phyloP scores from a whole-genome alignment of 257 asterid genomes.

The Penstemon davidsonii region DNA sequence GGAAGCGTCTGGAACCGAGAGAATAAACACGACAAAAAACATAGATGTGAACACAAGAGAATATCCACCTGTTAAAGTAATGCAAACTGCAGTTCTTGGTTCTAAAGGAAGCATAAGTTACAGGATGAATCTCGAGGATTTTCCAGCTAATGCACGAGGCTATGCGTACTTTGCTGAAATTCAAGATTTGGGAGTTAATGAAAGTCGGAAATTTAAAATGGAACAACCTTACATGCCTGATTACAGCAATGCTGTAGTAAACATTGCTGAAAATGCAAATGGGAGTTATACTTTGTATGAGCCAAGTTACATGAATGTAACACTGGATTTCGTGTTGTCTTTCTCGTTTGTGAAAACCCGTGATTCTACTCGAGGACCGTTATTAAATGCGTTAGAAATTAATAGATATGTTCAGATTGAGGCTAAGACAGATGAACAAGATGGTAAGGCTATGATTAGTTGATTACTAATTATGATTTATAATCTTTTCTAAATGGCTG shows the following conservation, averaged over 20 bases:
- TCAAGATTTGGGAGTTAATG: slow-evolving; percentile 60
- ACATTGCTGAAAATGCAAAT: slow-evolving; percentile 90
- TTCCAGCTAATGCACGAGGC: slow-evolving; percentile 90
- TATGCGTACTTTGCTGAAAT: slow-evolving; percentile 94
- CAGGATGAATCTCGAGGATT: slow-evolving; percentile 85
- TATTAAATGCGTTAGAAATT: slow-evolving; percentile 83
- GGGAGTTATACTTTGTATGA: slow-evolving; percentile 88
- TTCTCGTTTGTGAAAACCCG: slow-evolving; percentile 70
- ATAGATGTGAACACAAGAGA: slow-evolving; percentile 76
- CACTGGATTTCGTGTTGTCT: slow-evolving; percentile 74
- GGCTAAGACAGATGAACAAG: slow-evolving; percentile 67
- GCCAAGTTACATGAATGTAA: slow-evolving; percentile 93
- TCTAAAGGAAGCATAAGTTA: slow-evolving; percentile 70
- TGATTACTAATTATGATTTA: neutral
- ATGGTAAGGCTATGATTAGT: slow-evolving; percentile 49
- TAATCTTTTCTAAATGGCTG: slow-evolving; percentile 14
- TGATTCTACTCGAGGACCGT: slow-evolving; percentile 83
- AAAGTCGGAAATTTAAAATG: slow-evolving; percentile 80
- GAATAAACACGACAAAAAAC: slow-evolving; percentile 61
- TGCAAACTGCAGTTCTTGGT: slow-evolving; percentile 96
- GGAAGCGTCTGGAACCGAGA: slow-evolving; percentile 85
- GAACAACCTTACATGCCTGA: slow-evolving; percentile 74
- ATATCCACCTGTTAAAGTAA: slow-evolving; percentile 88
- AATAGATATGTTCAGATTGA: slow-evolving; percentile 71
- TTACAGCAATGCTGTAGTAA: slow-evolving; percentile 93